Evolutionary conservation across 73 alveolate species (phyloP), one percentile per base, ranked within the genome.

Genomic region (Symbiodinium pilosum): DNA sequence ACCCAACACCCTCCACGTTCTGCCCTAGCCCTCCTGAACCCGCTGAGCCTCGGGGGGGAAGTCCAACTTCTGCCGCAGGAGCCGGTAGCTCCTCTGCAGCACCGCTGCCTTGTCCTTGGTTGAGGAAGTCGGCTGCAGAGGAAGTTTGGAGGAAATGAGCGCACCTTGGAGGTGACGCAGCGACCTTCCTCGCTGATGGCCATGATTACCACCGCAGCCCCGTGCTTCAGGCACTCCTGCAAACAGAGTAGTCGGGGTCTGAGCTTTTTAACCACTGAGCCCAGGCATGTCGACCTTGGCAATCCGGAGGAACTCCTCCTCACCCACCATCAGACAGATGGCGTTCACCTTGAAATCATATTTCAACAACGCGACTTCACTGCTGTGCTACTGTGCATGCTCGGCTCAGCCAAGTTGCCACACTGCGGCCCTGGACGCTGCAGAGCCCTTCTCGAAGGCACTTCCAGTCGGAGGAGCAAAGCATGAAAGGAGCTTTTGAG

Each of bases 161-260:
- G 81, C 30, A 44, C 97, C 97, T 91, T 91, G 83, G 97, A 51
- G 18, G 97, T 91, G 51, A 91, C 97, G 3, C 89, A 85, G 39
- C 97, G 87, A 43, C 97, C 97, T 41, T 91, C 81, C 75, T 91
- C 97, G 32, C 97, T 86, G 38, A 91, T 69, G 59, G 97, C 97
- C 97, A 91, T 91, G 43, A 91, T 81, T 39, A 91, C 97, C 81
- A 91, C 54, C 16, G 97, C 97, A 1, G 97, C 97, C 1, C 97
- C 97, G n/a, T 91, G 81, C 97, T 91, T 91, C 89, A 91, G 77
- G 75, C 52, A 30, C 89, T 91, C 97, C 97, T 91, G 43, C 87
- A 39, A 12, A 18, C 30, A 20, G 56, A 24, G 64, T 18, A 2
- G 7, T 28, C 75, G 21, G 1, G 56, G 32, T 30, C 34, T 30